Evolutionary conservation across 2,329 filamentous ascomycete species (phyloP), one percentile per base, ranked within the genome.

Genomic region (Cylindrodendrum hubeiense): DNA sequence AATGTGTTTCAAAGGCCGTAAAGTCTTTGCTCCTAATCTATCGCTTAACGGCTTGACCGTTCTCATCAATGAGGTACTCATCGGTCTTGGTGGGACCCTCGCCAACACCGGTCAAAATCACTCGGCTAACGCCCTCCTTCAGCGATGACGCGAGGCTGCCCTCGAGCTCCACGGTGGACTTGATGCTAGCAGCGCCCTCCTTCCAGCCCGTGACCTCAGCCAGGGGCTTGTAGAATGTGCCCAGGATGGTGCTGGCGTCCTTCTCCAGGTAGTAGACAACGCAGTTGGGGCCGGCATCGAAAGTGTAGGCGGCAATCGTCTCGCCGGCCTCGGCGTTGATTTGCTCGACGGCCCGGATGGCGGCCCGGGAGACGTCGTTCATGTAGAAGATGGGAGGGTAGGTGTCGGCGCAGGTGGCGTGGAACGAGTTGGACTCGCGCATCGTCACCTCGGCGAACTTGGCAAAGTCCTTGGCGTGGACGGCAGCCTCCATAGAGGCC

Each of bases 341-440:
- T 72, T 90, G 87, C 83, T 99, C 94, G 30, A 98, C 95, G 17
- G 94, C 90, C 56, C 93, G 88, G 65, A 99, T 93, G 6, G 95
- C 94, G 1, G 95, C 94, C 39, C 92, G 86, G 21, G 92, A 95
- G 17, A 95, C 91, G 78, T 99, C 96, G 82, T 98, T 99, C 86
- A 99, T 91, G 85, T 99, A 99, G 82, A 97, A 98, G 78, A 99
- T 99, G 19, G 97, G 96, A 47, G 97, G 96, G 82, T 94, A 94
- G 2, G 96, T 98, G 79, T 99, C 96, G 73, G 97, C 85, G 79
- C 96, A 98, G 62, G 91, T 94, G 39, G 96, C 93, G 80, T 99
- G 96, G 89, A 99, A 99, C 65, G 90, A 93, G 84, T 99, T 99
- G 77, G 93, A 97, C 79, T 99, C 96, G 79, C 91, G 91, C 95